Base-by-base conservation (phyloP, 352 stramenopile genomes). In the Aphanomyces stellatus region DNA sequence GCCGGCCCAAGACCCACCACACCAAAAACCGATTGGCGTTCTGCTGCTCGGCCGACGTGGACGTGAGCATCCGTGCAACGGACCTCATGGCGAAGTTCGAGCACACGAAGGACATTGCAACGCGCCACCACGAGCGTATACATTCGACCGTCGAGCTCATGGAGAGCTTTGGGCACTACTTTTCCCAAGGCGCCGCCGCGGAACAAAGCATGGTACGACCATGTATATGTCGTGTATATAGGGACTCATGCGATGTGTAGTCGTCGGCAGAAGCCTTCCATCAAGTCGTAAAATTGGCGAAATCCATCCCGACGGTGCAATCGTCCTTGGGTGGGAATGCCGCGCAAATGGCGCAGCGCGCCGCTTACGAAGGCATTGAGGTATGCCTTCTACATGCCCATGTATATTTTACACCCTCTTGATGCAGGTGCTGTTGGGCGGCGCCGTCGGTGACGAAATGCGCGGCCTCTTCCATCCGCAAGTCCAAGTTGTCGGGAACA, bases 151-250 rank as follows among this genome's bases (percentile, higher is more conserved):
- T 73, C 4, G 72, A 85, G 4, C 69, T 93, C 2, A 81, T 89
- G 55, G 81, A 93, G 65, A 91, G 81, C 67, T 93, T 93, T 65
- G 80, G 79, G 31, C 91, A 84, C 65, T 93, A 93, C 69, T 93
- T 93, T 71, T 78, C 80, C 7, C 82, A 80, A 19, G 85, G 85
- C 42, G 85, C 85, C 17, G 85, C 85, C 2, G 85, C 85, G 8
- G 85, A 93, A 59, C 85, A 93, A 72, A 91, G 81, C 68, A 93
- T 90, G 81, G 53, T 67, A 59, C 22, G 59, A 51, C 6, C 53
- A 28, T 35, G 8, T 56, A 17, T 15, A 37, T 56, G 8, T 15
- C 49, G 8, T 35, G 43, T 61, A 24, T 11, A 56, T 13, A 13
- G 4, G 8, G 41, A 57, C 3, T 33, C 30, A 6, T 57, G 7